These are phyloP conservation scores for Xylaria grammica DNA, from an alignment of 495 filamentous ascomycete genomes.

Conservation along the genomic window DNA sequence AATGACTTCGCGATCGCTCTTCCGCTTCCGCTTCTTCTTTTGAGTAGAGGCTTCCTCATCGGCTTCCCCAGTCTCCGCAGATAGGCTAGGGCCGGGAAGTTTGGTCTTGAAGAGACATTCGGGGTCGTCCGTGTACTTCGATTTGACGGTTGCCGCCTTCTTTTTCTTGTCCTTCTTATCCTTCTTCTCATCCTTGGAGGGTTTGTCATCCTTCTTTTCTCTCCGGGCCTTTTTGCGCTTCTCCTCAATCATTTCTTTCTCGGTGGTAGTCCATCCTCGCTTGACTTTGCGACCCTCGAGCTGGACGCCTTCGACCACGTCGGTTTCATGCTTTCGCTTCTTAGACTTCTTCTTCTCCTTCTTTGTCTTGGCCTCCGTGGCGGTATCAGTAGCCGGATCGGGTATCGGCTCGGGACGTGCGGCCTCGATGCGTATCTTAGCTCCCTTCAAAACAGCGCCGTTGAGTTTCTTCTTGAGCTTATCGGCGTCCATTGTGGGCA, in stretches of 20 bases:
- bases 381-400: conserved; percentile 37
- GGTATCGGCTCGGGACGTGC: conserved; percentile 63
- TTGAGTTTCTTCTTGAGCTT: conserved; percentile 93
- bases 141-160: conserved; percentile 61
- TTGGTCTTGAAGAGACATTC: conserved; percentile 86
- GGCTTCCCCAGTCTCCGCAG: conserved; percentile 49
- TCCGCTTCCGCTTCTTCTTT: conserved; percentile 62
- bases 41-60: conserved; percentile 51
- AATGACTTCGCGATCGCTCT: conserved; percentile 56
- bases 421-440: conserved; percentile 81
- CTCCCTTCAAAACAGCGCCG: conserved; percentile 81
- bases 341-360: conserved; percentile 51
- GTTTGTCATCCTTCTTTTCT: conserved; percentile 26
- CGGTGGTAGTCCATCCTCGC: conserved; percentile 84
- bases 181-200: conserved; percentile 36
- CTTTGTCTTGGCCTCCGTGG: conserved; percentile 45
- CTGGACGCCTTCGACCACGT: conserved; percentile 71
- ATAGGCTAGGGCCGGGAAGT: conserved; percentile 55
- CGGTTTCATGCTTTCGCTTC: conserved; percentile 69
- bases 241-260: conserved; percentile 55
- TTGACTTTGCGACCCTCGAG: conserved; percentile 80
- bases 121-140: conserved; percentile 76
- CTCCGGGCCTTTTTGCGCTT: conserved; percentile 48
- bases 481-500: conserved; percentile 80
- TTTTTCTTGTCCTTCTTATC: conserved; percentile 61